Evolutionary conservation across 78 protist genomes (phyloP).

Genomic region (Guillardia theta): DNA sequence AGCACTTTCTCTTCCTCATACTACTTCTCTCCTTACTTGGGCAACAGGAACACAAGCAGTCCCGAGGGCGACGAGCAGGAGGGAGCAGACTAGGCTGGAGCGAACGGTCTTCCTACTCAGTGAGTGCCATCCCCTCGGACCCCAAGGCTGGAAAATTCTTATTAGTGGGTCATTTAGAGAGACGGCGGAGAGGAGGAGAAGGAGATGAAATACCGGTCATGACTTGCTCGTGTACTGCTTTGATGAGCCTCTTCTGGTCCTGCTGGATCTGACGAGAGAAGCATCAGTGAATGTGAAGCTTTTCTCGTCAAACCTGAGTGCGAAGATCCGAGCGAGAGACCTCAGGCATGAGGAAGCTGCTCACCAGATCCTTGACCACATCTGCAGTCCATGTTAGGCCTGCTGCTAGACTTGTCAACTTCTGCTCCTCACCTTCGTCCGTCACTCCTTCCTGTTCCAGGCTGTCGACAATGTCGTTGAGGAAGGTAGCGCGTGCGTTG

Average conservation of each 20-base stretch:
- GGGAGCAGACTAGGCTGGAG: too few relatives aligned
- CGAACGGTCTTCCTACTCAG: too few relatives aligned
- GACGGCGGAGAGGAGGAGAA: too few relatives aligned
- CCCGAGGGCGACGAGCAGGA: too few relatives aligned
- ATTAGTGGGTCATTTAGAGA: too few relatives aligned
- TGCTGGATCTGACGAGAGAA: neutral
- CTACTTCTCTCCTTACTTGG: too few relatives aligned
- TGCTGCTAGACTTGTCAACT: too few relatives aligned
- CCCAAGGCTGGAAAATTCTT: too few relatives aligned
- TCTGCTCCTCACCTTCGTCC: neutral
- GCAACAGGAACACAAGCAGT: too few relatives aligned
- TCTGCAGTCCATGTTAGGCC: neutral
- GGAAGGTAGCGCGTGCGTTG: neutral
- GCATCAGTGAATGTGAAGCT: neutral
- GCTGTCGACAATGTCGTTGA: neutral
- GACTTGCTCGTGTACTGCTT: neutral
- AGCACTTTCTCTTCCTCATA: too few relatives aligned
- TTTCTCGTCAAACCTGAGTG: neutral
- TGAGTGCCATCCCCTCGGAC: too few relatives aligned
- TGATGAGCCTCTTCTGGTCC: neutral
- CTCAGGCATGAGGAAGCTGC: conserved; percentile 55
- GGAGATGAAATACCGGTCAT: too few relatives aligned
- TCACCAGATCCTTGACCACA: conserved; percentile 43
- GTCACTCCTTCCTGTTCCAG: neutral
- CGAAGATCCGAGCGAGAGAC: conserved; percentile 39